Base-by-base conservation (phyloP, 345 rosid genomes). In the Erucastrum elatum region DNA sequence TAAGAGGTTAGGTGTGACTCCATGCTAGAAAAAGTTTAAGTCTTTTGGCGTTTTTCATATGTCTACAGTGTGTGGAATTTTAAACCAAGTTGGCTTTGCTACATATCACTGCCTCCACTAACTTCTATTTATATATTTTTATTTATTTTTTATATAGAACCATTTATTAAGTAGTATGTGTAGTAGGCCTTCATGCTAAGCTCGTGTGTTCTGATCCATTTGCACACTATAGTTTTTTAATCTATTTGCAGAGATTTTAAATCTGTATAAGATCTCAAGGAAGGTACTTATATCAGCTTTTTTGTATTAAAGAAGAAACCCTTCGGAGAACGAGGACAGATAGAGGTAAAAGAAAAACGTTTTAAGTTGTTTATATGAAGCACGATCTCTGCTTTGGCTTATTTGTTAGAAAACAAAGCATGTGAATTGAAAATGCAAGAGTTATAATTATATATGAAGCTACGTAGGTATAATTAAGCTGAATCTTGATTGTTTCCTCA, bases 201-300 rank as follows among this genome's bases (percentile, higher is more conserved):
- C 60, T 81, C 74, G 69, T 75, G 83, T 81, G 74, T 75, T 75
- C 70, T 81, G 70, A 81, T 75, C 83, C 10, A 0, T 75, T 71
- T 76, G 51, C 9, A 16, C 2, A 13, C 8, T 75, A 63, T 80
- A 1, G n/a, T 49, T 44, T 49, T 75, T 53, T 37, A 80, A 66
- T 71, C 58, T 65, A 46, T 72, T 56, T 35, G 6, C 77, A 75
- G 58, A 80, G 61, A 64, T 46, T 71, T 69, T n/a, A 29, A 64
- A 15, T 71, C 68, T 75, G 58, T 64, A 75, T 60, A 78, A 77
- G 74, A 59, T 66, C 77, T 66, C 37, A 61, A 16, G 25, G 3
- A 21, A 74, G 30, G 12, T 29, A 3, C n/a, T n/a, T n/a, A n/a
- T 6, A 13, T 12, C 76, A 62, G 74, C 79, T 71, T 74, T 27